These are phyloP conservation scores for Fraxinus dipetala DNA, from an alignment of 305 asterid genomes.

Conservation along the genomic window DNA sequence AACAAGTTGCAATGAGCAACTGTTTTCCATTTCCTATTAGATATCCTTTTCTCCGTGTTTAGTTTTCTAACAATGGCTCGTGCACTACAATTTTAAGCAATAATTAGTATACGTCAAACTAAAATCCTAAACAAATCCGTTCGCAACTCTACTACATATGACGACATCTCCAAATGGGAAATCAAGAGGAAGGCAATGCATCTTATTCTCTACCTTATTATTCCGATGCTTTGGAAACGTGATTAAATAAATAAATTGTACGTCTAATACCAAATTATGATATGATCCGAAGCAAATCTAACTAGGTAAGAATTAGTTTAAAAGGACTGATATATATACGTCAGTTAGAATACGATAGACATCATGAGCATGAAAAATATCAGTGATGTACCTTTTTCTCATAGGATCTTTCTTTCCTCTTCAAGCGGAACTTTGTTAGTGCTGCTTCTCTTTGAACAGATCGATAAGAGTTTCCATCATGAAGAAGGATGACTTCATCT, in stretches of 20 bases:
- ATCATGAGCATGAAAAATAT: neutral
- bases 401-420: conserved; percentile 84
- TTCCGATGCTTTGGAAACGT: neutral
- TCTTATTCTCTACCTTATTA: neutral
- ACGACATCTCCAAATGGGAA: neutral
- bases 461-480: conserved; percentile 43
- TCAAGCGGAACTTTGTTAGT: conserved; percentile 66
- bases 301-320: neutral
- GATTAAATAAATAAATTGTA: neutral
- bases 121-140: neutral
- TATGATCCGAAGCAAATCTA: neutral
- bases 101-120: neutral
- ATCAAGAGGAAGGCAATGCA: neutral
- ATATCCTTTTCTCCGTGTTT: neutral
- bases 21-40: neutral
- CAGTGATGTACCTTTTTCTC: conserved; percentile 67
- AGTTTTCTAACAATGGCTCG: neutral
- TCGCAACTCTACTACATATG: neutral
- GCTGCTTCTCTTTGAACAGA: conserved; percentile 70
- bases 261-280: neutral
- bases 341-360: neutral
- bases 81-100: neutral
- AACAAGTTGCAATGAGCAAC: neutral
- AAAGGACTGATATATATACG: neutral
- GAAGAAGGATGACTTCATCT: conserved; percentile 30